phyloP scores from a whole-genome alignment of 2,329 filamentous ascomycete species.

The Microsporum canis region DNA sequence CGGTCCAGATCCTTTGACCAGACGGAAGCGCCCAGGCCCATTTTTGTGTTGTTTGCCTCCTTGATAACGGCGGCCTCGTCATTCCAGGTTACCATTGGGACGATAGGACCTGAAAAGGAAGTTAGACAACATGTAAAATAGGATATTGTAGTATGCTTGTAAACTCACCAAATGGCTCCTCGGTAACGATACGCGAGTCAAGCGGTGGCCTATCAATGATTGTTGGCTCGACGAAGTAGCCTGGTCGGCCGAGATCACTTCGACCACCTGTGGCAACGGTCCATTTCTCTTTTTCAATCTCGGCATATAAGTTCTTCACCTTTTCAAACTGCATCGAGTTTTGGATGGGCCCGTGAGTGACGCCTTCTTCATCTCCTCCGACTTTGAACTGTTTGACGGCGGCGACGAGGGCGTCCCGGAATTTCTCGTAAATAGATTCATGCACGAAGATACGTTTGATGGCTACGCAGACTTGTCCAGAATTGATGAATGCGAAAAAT shows the following conservation, averaged over 20 bases:
- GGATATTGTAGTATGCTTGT: background rate
- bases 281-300: constrained; percentile 44
- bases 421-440: constrained; percentile 47
- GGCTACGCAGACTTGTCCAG: constrained; percentile 44
- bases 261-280: constrained; percentile 42
- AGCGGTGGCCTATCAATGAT: constrained; percentile 49
- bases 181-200: constrained; percentile 43
- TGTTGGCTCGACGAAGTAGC: constrained; percentile 49
- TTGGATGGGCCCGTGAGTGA: constrained; percentile 49
- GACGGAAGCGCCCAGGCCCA: constrained; percentile 47
- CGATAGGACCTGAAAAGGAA: constrained; percentile 43
- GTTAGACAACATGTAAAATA: background rate
- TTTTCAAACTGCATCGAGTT: constrained; percentile 55
- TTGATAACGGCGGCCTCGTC: constrained; percentile 49
- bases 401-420: constrained; percentile 38
- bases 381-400: constrained; percentile 35
- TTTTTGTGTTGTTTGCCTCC: constrained; percentile 44
- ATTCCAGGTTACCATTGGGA: constrained; percentile 51
- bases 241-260: constrained; percentile 26
- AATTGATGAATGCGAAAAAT: constrained; percentile 41
- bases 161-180: constrained; percentile 49
- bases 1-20: constrained; percentile 44
- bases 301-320: constrained; percentile 45
- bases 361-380: constrained; percentile 33
- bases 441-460: constrained; percentile 53